Conservation (phyloP, 2,329 filamentous ascomycete species). For the Arthrocladium fulminans region DNA sequence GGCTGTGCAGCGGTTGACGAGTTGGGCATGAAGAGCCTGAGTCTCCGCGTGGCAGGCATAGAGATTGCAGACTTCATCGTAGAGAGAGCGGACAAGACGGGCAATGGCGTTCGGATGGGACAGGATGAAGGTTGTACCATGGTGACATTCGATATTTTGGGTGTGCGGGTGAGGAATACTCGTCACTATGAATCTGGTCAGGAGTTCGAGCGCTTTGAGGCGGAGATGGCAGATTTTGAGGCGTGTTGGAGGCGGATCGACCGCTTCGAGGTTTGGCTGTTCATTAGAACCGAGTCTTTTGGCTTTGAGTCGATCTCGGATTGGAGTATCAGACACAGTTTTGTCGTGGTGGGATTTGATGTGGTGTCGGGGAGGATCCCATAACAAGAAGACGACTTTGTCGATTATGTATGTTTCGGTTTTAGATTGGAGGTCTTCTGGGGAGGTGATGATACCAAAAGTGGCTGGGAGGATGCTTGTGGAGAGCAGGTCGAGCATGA, state of each 20-base stretch:
- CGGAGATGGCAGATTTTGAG: constrained; percentile 32
- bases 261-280: constrained; percentile 9
- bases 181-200: constrained; percentile 35
- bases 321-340: not conserved
- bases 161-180: constrained; percentile 31
- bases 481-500: constrained; percentile 46
- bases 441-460: constrained; percentile 45
- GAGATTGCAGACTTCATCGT: constrained; percentile 58
- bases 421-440: constrained; percentile 31
- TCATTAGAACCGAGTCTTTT: not conserved
- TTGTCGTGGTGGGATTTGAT: not conserved
- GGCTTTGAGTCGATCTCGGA: not conserved
- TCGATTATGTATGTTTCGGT: constrained; percentile 45
- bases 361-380: constrained; percentile 38
- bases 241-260: constrained; percentile 31
- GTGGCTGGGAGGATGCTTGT: constrained; percentile 46
- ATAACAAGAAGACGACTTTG: constrained; percentile 49
- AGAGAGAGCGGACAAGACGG: constrained; percentile 63
- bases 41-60: constrained; percentile 43
- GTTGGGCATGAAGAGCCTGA: constrained; percentile 37
- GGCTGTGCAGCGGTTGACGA: constrained; percentile 53
- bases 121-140: constrained; percentile 56
- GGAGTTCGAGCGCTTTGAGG: constrained; percentile 36
- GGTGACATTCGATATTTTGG: constrained; percentile 52
- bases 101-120: constrained; percentile 62